Base-by-base conservation (phyloP, 108 stramenopile species). In the Cyclotella kingstonii region DNA sequence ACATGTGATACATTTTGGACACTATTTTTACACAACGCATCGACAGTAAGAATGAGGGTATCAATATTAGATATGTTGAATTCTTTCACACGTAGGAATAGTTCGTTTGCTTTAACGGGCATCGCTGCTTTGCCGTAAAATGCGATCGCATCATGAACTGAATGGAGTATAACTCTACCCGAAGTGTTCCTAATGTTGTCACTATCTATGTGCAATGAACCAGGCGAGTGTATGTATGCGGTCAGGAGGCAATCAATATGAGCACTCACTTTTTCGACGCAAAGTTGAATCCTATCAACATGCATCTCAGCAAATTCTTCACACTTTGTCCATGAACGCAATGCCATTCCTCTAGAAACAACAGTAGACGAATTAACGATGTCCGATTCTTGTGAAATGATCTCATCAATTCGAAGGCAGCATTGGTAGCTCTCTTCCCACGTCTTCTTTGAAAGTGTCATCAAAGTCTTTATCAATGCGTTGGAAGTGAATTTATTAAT, bases 351-450 rank as follows among this genome's bases (percentile, higher is more conserved):
- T 18, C 51, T 45, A 17, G 47, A 57, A 19, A 56, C 40, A 22
- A 45, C 54, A 50, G 62, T 52, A 4, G 68, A 50, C 21, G 28
- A 14, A 17, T 12, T 57, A 26, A 28, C 27, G 2, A 15, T 25
- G 30, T 30, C 8, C 36, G 12, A 33, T 0, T 48, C 38, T 48
- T 56, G 38, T 4, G 21, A 55, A 19, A 73, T 46, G 17, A 73
- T 45, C 2, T 73, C 57, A 30, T 73, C 72, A 34, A 65, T 73
- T 11, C 63, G 57, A 7, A 45, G 29, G 50, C 72, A 73, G 26
- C 72, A 71, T 21, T 58, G 44, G 26, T 39, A 38, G 25, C 43
- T 54, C 28, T 66, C 72, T 52, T 66, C 72, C 64, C 63, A 71
- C 1, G 64, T 57, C 31, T 26, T 46, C 34, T 59, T 27, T 2